A percentile compares a stretch with the other conserved stretches of the same genome.
phyloP scores from a whole-genome alignment of 163 green algal species.

The Chlamydomonas reinhardtii region DNA sequence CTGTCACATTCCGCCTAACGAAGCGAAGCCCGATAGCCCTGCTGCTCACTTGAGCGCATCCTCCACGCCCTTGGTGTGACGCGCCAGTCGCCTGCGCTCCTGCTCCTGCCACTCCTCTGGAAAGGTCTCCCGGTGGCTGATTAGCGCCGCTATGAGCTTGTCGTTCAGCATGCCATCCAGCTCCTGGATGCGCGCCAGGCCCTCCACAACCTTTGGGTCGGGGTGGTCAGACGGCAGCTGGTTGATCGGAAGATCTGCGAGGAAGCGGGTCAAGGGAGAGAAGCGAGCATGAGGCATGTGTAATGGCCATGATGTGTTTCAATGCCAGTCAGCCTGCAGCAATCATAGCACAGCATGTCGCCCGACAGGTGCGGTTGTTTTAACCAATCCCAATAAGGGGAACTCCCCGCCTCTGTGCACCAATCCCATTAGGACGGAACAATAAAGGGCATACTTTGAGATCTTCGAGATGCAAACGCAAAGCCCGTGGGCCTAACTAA shows the following conservation, averaged over 20 bases:
- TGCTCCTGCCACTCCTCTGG: conserved; percentile 49
- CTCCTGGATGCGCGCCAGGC: conserved; percentile 48
- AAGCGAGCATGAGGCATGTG: too few relatives aligned
- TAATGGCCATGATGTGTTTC: too few relatives aligned
- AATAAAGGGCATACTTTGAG: too few relatives aligned
- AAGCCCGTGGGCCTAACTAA: too few relatives aligned
- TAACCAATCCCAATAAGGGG: too few relatives aligned
- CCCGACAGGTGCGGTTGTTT: too few relatives aligned
- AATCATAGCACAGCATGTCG: too few relatives aligned
- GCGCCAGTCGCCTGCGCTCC: conserved; percentile 38
- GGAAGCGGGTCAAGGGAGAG: not conserved
- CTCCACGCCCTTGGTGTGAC: conserved; percentile 34
- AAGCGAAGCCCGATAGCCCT: not conserved
- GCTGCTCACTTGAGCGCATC: conserved; percentile 54
- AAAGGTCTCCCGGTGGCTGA: conserved; percentile 51
- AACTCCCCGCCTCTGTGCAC: too few relatives aligned
- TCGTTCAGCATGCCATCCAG: conserved; percentile 51
- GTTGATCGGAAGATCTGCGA: conserved; percentile 51
- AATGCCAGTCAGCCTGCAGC: too few relatives aligned
- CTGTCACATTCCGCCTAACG: too few relatives aligned
- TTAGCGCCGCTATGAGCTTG: conserved; percentile 48
- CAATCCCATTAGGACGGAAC: too few relatives aligned
- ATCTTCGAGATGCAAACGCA: too few relatives aligned
- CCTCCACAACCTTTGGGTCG: conserved; percentile 44
- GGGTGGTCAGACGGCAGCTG: conserved; percentile 38